Evolutionary conservation across 2,329 filamentous ascomycete species (phyloP), one percentile per base, ranked within the genome.

Genomic region (Trichoderma brevicompactum): DNA sequence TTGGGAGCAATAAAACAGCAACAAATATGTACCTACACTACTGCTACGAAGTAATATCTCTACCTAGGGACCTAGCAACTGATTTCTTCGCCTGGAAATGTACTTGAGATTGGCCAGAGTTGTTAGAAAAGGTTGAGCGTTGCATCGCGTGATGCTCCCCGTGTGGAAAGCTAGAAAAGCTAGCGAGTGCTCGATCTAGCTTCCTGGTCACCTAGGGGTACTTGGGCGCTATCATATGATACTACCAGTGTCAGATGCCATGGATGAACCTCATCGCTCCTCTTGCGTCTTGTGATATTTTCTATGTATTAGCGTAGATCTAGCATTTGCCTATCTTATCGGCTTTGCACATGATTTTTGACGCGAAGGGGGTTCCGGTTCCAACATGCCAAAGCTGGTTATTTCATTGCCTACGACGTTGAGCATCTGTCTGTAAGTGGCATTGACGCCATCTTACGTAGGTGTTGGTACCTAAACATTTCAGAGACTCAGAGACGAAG

Each of bases 401-500:
- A 32, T 23, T 34, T 28, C 23, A n/a, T 38, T 38, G 23, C 23
- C 23, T 5, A 28, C 23, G 23, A 28, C 5, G 23, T 5, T 28
- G 2, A 5, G 23, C 23, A 28, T 28, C 23, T 38, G 36, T 38
- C 44, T 50, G 46, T 60, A 50, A 60, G 56, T 56, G 48, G 56
- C 19, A 15, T 49, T 60, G 56, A 60, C 56, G 56, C 56, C 56
- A 60, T 50, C 49, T 63, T 63, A 54, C 60, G 60, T 63, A 63
- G 60, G 38, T 54, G 49, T 63, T 38, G 60, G 40, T 53, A 63
- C 60, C 60, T 63, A 63, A 46, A 46, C 44, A 23, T 6, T 46
- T 6, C 10, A 46, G 2, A 5, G n/a, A 41, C 2, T 9, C 49
- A 19, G 43, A 44, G 7, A 44, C 3, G 5, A 13, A 44, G 6